These are phyloP conservation scores for Fraxinus albicans DNA, from an alignment of 305 asterid genomes.

Conservation along the genomic window DNA sequence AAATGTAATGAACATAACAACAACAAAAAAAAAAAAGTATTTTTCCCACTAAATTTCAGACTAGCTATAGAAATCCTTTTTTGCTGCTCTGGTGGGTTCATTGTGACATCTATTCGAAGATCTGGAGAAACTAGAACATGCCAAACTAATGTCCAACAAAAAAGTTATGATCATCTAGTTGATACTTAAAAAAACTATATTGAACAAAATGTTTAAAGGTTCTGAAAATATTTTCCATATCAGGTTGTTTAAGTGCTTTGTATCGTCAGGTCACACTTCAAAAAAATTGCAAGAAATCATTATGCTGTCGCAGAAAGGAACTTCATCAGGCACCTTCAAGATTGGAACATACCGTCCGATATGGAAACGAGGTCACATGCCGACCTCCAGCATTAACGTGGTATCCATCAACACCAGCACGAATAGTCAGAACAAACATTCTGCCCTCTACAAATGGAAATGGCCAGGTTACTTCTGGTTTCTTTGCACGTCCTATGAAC, in stretches of 20 bases:
- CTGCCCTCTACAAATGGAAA: slow-evolving; percentile 89
- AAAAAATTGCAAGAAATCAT: background rate
- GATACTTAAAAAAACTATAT: background rate
- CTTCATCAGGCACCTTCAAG: background rate
- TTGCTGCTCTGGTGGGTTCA: background rate
- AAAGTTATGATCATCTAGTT: background rate
- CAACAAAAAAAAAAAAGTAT: background rate
- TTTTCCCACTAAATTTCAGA: background rate
- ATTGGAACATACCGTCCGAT: slow-evolving; percentile 61
- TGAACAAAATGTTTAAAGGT: background rate
- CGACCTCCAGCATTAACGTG: slow-evolving; percentile 95
- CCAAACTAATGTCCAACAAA: background rate
- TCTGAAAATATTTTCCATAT: background rate
- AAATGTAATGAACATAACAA: background rate
- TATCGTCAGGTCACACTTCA: background rate
- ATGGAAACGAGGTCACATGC: slow-evolving; percentile 94
- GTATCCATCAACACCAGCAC: slow-evolving; percentile 97
- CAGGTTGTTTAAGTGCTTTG: background rate
- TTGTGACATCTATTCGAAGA: background rate
- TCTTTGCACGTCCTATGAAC: slow-evolving; percentile 87
- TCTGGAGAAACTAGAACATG: background rate
- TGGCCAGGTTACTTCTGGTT: slow-evolving; percentile 97
- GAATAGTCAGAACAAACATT: slow-evolving; percentile 83
- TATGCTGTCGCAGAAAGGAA: background rate
- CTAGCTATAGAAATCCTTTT: background rate